phyloP scores from a whole-genome alignment of 2,329 filamentous ascomycete genomes.

The Ophiognomonia clavigignenti-juglandacearum region DNA sequence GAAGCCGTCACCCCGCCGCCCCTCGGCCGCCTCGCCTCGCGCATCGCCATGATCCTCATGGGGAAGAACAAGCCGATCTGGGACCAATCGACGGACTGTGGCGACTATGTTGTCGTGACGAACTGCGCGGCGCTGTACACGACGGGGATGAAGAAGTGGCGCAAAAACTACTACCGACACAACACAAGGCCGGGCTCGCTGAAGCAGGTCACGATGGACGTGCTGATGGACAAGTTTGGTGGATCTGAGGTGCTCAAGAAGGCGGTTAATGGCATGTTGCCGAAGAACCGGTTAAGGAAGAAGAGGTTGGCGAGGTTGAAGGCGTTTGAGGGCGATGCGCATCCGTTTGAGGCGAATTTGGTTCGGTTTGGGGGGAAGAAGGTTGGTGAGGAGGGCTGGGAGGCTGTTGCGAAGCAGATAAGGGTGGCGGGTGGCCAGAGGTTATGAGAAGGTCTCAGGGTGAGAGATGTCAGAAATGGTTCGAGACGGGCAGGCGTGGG shows the following conservation, averaged over 20 bases:
- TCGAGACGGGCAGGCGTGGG: too few species aligned
- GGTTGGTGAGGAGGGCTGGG: slow-evolving; percentile 51
- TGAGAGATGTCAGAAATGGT: neutral
- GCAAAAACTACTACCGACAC: slow-evolving; percentile 96
- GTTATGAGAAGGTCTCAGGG: slow-evolving; percentile 34
- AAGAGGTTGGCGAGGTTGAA: slow-evolving; percentile 84
- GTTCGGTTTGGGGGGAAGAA: slow-evolving; percentile 62
- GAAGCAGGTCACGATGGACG: slow-evolving; percentile 88
- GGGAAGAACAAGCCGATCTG: slow-evolving; percentile 99
- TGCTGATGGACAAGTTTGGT: slow-evolving; percentile 89
- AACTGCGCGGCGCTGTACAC: slow-evolving; percentile 82
- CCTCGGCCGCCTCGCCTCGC: slow-evolving; percentile 84
- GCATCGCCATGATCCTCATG: slow-evolving; percentile 86
- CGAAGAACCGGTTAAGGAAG: slow-evolving; percentile 90
- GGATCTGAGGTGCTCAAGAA: slow-evolving; percentile 86
- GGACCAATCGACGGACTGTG: slow-evolving; percentile 96
- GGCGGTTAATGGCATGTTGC: slow-evolving; percentile 94
- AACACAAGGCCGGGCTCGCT: slow-evolving; percentile 85
- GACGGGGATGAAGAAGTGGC: slow-evolving; percentile 86
- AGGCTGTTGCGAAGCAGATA: slow-evolving; percentile 44
- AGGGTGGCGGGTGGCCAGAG: slow-evolving; percentile 44
- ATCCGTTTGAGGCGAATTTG: slow-evolving; percentile 89
- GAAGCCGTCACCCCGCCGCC: slow-evolving; percentile 61
- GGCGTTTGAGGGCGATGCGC: slow-evolving; percentile 87
- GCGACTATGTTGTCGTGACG: slow-evolving; percentile 95